Evolutionary conservation across 352 stramenopile genomes (phyloP), one percentile per base, ranked within the genome.

Genomic region (Paralagenidium karlingii): DNA sequence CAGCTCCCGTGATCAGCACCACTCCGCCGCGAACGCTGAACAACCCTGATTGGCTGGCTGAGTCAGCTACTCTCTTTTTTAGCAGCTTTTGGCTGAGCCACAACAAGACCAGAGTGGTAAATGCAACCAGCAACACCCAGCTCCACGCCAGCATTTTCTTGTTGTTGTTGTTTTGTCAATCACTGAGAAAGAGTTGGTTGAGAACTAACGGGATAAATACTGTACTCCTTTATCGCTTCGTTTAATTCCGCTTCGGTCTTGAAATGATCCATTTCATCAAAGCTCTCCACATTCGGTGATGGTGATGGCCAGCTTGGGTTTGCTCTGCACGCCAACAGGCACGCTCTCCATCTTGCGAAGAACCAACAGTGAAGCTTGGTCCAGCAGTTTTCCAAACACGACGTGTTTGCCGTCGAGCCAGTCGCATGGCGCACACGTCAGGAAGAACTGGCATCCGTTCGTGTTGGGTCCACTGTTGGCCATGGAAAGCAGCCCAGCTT

Each of bases 371-470:
- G 79, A 94, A 27, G 68, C 56, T 4, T 70, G 54, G 45, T 95
- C 83, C 47, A 95, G 58, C 40, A 95, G 65, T 45, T 95, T 95
- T 16, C 94, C 94, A 68, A 98, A 98, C 10, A 98, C 92, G n/a
- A 94, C 73, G 61, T 98, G 94, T 68, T 97, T 97, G 43, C 80
- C 82, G 69, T 98, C 92, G 29, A 98, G 64, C 89, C 88, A 97
- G 49, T 96, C 85, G 44, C 83, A 91, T 33, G 90, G 82, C 27
- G 79, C 84, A 47, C 78, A 96, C 21, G 88, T 97, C 46, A 97
- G 75, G 62, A 97, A 98, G 56, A 98, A 98, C 53, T 96, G 85
- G 54, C 82, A 94, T 27, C 83, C 82, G 47, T 98, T 98, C 20
- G 83, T 94, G 50, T 95, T 86, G 0, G 85, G 68, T 6, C 94